Evolutionary conservation across 2,329 filamentous ascomycete genomes (phyloP).

Genomic region (Tolypocladium paradoxum): DNA sequence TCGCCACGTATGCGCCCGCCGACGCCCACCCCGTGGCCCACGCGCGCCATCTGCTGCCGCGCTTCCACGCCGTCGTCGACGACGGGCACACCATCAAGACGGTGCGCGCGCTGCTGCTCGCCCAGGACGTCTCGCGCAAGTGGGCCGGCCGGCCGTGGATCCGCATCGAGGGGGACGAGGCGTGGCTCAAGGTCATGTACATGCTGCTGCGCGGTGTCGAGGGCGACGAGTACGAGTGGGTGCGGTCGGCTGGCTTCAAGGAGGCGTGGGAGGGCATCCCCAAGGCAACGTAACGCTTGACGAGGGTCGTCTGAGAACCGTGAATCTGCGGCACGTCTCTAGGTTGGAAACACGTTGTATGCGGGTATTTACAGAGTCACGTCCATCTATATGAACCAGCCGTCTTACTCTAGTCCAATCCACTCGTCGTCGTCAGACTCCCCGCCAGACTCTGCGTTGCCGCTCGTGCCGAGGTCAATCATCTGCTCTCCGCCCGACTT

Average conservation of each 20-base stretch:
- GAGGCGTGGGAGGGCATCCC: slow-evolving; percentile 49
- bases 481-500: slow-evolving; percentile 10
- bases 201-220: slow-evolving; percentile 54
- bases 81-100: slow-evolving; percentile 79
- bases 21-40: slow-evolving; percentile 28
- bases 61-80: slow-evolving; percentile 44
- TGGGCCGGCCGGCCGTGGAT: slow-evolving; percentile 38
- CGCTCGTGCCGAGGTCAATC: slow-evolving; percentile 19
- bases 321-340: neutral
- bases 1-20: slow-evolving; percentile 42
- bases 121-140: slow-evolving; percentile 36
- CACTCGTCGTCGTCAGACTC: slow-evolving; percentile 33
- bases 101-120: slow-evolving; percentile 57
- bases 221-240: slow-evolving; percentile 42
- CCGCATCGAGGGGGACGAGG: slow-evolving; percentile 39
- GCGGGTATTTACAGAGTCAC: neutral
- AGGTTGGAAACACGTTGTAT: neutral
- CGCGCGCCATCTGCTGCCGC: slow-evolving; percentile 36
- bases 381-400: slow-evolving; percentile 2
- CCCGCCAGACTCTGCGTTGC: slow-evolving; percentile 19
- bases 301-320: too few relatives aligned
- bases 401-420: slow-evolving; percentile 35
- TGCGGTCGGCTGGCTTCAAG: slow-evolving; percentile 50
- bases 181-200: slow-evolving; percentile 51
- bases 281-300: neutral